Base-by-base conservation (phyloP, 495 filamentous ascomycete genomes). In the Penicillium fimorum region DNA sequence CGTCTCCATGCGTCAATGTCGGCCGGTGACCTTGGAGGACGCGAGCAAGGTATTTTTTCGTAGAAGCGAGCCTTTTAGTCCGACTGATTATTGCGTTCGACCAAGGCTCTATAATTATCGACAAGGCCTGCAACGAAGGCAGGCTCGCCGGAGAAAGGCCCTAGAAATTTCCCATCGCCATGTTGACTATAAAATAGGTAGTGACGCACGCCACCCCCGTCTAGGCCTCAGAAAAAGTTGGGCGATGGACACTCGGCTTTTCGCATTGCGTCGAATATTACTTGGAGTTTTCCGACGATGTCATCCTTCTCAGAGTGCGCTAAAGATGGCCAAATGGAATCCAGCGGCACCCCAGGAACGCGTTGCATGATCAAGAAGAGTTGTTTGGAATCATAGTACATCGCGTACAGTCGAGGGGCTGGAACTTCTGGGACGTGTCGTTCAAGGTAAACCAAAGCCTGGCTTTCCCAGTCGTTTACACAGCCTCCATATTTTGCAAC, bases 11-110 rank as follows among this genome's bases (percentile, higher is more conserved):
- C 18, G 65, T 68, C 41, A 70, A 57, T 20, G 58, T 68, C 0
- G 67, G 64, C 58, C 50, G 60, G 37, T 70, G 65, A 40, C 65
- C 63, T 53, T 65, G 50, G 42, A 65, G 57, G 27, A 64, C 42
- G 40, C 37, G 35, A 57, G 56, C 13, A 32, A 63, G 44, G 35
- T 66, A 56, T 56, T 49, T 59, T 22, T 56, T 64, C 55, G 38
- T 58, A 66, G 56, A 57, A 70, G 54, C 60, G 60, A 57, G 48
- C 57, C 53, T 61, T 69, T 44, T 63, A 67, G 50, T 67, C 63
- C 50, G 60, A 55, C 11, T 13, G 44, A 38, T 58, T 41, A 56
- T 62, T 60, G 32, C 38, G 52, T 47, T 68, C 65, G 22, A 61
- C 53, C 42, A 48, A 54, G 33, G 59, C 57, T 56, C 64, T 55